Percentiles rank a stretch among this genome's conserved stretches.
Evolutionary conservation across 148 eudicot species (phyloP).

Genomic region (Gaultheria prostrata): DNA sequence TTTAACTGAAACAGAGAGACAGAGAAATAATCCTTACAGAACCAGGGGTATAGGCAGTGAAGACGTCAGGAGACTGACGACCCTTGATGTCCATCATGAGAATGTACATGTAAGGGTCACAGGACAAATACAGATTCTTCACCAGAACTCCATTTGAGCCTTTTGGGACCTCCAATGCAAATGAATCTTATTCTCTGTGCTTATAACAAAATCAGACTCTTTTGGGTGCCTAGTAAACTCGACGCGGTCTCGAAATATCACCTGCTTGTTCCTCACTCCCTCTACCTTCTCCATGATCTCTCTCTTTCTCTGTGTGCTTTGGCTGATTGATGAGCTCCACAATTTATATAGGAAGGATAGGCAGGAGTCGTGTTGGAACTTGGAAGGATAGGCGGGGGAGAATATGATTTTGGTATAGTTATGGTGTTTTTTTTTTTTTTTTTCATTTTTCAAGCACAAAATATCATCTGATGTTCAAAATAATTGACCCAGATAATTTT

Average conservation of each 20-base stretch:
- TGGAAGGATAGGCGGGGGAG: no score
- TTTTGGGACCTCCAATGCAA: slow-evolving; percentile 22
- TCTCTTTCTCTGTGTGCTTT: no score
- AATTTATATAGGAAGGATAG: no score
- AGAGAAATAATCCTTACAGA: slow-evolving; percentile 22
- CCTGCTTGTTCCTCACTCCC: no score
- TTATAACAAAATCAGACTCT: slow-evolving; percentile 35
- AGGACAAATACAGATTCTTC: slow-evolving; percentile 55
- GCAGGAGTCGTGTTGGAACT: no score
- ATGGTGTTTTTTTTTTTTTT: no score
- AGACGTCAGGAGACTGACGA: neutral
- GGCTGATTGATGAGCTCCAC: no score
- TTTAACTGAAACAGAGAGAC: neutral
- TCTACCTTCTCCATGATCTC: no score
- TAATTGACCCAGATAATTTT: no score
- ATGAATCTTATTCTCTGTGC: neutral
- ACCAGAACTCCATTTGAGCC: slow-evolving; percentile 33
- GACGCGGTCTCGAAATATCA: slow-evolving; percentile 15
- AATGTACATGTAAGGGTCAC: slow-evolving; percentile 47
- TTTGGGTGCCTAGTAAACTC: slow-evolving; percentile 23
- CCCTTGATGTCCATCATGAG: slow-evolving; percentile 23
- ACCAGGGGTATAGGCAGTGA: slow-evolving; percentile 33
- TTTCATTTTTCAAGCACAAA: no score
- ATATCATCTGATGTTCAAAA: no score
- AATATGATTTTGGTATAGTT: no score